Evolutionary conservation across 164 flowering plant species (phyloP), one percentile per base, ranked within the genome.

Genomic region (Macadamia integrifolia): DNA sequence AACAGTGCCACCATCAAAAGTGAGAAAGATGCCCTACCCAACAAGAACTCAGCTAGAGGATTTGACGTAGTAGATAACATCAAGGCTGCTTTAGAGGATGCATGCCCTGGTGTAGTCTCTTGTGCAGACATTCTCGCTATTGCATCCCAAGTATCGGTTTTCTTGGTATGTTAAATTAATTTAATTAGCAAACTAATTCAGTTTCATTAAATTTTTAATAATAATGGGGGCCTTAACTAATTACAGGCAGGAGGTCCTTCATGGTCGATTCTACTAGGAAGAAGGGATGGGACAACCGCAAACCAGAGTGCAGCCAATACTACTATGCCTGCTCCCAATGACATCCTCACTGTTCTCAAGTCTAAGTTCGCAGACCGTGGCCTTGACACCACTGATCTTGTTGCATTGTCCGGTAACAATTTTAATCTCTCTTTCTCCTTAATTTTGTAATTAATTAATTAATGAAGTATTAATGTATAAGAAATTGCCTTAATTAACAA

Each of bases 121-220:
- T 83, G 86, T 64, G 82, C 84, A 0, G 84, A 83, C 60, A 77
- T 80, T 49, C 82, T 83, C 40, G 69, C 84, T 42, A 56, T 83
- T 68, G 75, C 84, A 6, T 73, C 86, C 63, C 69, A 75, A 72
- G 71, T 48, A 23, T 79, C 84, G 0, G 81, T 80, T 55, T 1
- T 53, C 61, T 23, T 83, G 73, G 86, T 82, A 74, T 12, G 32
- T 3, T 10, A 50, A 23, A 23, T 23, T 23, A 23, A 23, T 23
- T 23, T 23, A 23, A 23, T 23, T 23, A 23, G 23, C 23, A 23
- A 23, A 23, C 23, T 23, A 23, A 23, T 23, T 23, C 23, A 23
- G 23, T 23, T 50, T 50, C 55, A 50, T 50, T 15, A 43, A 43
- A 4, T 50, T 50, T 15, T 10, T 50, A 23, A 23, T 23, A 23